Percentiles rank a stretch among this genome's conserved stretches.
These are phyloP conservation scores for Huntiella moniliformis DNA, from an alignment of 2,329 filamentous ascomycete species.

Conservation along the genomic window DNA sequence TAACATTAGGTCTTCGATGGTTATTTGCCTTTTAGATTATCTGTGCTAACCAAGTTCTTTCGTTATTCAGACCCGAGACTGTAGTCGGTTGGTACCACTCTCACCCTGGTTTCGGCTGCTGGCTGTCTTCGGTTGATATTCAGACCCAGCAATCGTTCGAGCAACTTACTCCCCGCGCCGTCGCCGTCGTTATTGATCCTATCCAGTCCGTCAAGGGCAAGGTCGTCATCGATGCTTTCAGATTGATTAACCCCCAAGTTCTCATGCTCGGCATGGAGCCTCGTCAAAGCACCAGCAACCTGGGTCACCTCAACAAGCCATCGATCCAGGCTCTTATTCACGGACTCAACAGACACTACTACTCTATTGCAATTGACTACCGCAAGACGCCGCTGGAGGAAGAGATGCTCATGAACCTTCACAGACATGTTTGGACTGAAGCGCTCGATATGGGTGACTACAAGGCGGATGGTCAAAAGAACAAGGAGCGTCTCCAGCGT, in stretches of 20 bases:
- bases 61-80: slow-evolving; percentile 56
- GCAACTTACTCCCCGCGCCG: slow-evolving; percentile 87
- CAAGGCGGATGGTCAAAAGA: slow-evolving; percentile 61
- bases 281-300: slow-evolving; percentile 89
- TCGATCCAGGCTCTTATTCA: slow-evolving; percentile 99
- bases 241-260: slow-evolving; percentile 92
- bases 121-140: slow-evolving; percentile 97
- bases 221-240: slow-evolving; percentile 97
- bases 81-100: slow-evolving; percentile 99
- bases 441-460: slow-evolving; percentile 96
- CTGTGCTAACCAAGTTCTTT: slow-evolving; percentile 1
- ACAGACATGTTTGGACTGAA: slow-evolving; percentile 99
- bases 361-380: slow-evolving; percentile 97
- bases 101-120: slow-evolving; percentile 96
- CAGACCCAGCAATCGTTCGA: slow-evolving; percentile 99
- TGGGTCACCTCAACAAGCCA: slow-evolving; percentile 96
- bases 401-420: slow-evolving; percentile 99
- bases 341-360: slow-evolving; percentile 95
- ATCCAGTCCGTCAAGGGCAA: slow-evolving; percentile 99
- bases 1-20: background rate
- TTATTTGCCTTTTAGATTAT: background rate
- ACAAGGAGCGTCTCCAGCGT: slow-evolving; percentile 73
- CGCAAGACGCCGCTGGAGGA: slow-evolving; percentile 93
- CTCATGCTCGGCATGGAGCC: slow-evolving; percentile 97
- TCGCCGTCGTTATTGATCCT: slow-evolving; percentile 93